A percentile compares a stretch with the other conserved stretches of the same genome.
Conservation (phyloP, 1,284 basidiomycete genomes). For the Serendipita sp. region DNA sequence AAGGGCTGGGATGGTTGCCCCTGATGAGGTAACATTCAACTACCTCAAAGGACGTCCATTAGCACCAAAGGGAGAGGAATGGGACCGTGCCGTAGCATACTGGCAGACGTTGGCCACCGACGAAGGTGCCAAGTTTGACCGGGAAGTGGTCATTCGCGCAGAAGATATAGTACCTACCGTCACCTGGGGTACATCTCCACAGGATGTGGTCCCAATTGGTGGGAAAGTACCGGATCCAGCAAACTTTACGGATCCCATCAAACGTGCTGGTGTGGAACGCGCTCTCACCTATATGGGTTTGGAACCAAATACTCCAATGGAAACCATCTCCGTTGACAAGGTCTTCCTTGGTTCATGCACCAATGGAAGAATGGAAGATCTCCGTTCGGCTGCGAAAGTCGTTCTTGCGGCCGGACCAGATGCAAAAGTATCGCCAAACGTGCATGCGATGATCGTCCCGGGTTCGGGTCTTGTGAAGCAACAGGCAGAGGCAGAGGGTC, state of each 20-base stretch:
- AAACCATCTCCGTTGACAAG: slow-evolving; percentile 80
- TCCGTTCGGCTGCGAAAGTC: slow-evolving; percentile 79
- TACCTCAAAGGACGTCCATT: slow-evolving; percentile 82
- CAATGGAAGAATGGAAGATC: slow-evolving; percentile 91
- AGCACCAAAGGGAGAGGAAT: slow-evolving; percentile 74
- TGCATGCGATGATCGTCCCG: slow-evolving; percentile 90
- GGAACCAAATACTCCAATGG: slow-evolving; percentile 66
- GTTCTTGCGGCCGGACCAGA: slow-evolving; percentile 61
- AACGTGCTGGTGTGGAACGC: slow-evolving; percentile 63
- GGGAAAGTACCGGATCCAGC: slow-evolving; percentile 75
- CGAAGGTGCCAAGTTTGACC: slow-evolving; percentile 80
- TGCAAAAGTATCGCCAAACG: slow-evolving; percentile 64
- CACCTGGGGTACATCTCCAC: slow-evolving; percentile 93
- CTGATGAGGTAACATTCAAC: slow-evolving; percentile 80
- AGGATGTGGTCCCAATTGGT: slow-evolving; percentile 82
- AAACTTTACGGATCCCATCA: slow-evolving; percentile 45
- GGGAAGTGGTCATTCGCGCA: slow-evolving; percentile 73
- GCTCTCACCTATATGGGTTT: slow-evolving; percentile 90
- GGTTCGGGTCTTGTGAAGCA: slow-evolving; percentile 91
- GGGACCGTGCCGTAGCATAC: slow-evolving; percentile 80
- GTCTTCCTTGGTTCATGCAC: slow-evolving; percentile 96
- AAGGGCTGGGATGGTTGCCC: slow-evolving; percentile 89
- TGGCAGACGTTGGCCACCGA: slow-evolving; percentile 81
- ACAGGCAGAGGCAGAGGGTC: slow-evolving; percentile 86
- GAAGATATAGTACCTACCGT: slow-evolving; percentile 88